phyloP scores from a whole-genome alignment of 2,329 filamentous ascomycete species.

The Aspergillus pseudonomiae region DNA sequence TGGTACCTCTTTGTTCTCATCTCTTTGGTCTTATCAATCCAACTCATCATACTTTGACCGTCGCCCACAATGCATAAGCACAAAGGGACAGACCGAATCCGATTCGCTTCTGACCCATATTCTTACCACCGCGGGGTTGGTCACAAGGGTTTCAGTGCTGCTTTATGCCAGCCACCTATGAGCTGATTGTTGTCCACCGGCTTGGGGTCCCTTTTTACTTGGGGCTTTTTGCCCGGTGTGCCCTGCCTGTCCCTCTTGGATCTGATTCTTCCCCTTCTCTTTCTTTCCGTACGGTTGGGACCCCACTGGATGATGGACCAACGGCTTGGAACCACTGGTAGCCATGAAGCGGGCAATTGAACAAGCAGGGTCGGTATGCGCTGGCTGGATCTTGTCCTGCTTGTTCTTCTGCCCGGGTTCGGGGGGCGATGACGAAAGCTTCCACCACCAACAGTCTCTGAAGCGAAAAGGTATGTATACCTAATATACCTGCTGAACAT shows the following conservation, averaged over 20 bases:
- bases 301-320: constrained; percentile 33
- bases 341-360: constrained; percentile 40
- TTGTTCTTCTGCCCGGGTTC: constrained; percentile 36
- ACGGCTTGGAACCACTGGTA: constrained; percentile 33
- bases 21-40: constrained; percentile 13
- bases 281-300: constrained; percentile 12
- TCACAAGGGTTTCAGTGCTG: constrained; percentile 4
- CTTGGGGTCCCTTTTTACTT: neutral
- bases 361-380: constrained; percentile 44
- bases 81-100: neutral
- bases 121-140: constrained; percentile 2
- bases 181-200: constrained; percentile 1
- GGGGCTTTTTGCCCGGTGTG: neutral
- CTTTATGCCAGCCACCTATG: neutral
- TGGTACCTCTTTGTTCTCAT: neutral
- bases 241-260: neutral
- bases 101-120: neutral
- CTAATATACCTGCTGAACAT: neutral
- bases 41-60: neutral
- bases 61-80: constrained; percentile 8
- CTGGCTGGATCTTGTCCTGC: constrained; percentile 45
- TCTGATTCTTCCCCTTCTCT: constrained; percentile 9
- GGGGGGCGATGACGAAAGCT: constrained; percentile 29
- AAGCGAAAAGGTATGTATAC: constrained; percentile 23
- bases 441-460: constrained; percentile 26